Conservation (phyloP, 2,329 filamentous ascomycete species). For the Calonectria multiphialidica region DNA sequence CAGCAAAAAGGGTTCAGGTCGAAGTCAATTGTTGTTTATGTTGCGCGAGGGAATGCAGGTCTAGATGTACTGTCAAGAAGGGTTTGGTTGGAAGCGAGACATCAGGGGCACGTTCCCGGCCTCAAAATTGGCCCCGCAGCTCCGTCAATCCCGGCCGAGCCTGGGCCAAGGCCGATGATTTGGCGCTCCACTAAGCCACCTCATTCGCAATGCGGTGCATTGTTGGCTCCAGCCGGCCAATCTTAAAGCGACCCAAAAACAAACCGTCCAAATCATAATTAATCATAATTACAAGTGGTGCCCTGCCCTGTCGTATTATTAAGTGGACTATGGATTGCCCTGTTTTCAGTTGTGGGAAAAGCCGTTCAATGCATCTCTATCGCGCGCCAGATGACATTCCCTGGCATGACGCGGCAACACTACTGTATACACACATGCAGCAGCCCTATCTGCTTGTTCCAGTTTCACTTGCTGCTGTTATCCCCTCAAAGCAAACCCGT, state of each 20-base stretch:
- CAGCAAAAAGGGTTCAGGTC: not conserved
- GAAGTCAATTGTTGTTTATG: conserved; percentile 8
- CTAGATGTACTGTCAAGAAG: conserved; percentile 2
- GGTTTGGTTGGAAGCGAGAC: conserved; percentile 16
- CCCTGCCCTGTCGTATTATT: not conserved
- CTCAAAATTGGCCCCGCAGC: conserved; percentile 39
- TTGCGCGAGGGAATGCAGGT: not conserved
- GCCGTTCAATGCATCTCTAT: conserved; percentile 29
- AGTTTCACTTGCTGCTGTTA: conserved; percentile 2
- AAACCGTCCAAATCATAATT: not conserved
- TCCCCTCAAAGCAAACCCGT: conserved; percentile 37
- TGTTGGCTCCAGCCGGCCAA: not conserved
- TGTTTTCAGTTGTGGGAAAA: not conserved
- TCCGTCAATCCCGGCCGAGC: conserved; percentile 37
- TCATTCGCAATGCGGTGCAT: conserved; percentile 5
- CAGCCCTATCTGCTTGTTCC: not conserved
- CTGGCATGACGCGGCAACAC: not conserved
- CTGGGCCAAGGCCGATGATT: conserved; percentile 25
- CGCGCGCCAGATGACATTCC: conserved; percentile 14
- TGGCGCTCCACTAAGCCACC: conserved; percentile 12
- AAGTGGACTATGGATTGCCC: not conserved
- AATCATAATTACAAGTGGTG: not conserved
- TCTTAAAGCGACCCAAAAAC: not conserved
- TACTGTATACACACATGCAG: conserved; percentile 23
- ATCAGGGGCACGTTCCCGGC: conserved; percentile 28